These are phyloP conservation scores for Acmispon strigosus DNA, from an alignment of 306 rosid species.

Conservation along the genomic window DNA sequence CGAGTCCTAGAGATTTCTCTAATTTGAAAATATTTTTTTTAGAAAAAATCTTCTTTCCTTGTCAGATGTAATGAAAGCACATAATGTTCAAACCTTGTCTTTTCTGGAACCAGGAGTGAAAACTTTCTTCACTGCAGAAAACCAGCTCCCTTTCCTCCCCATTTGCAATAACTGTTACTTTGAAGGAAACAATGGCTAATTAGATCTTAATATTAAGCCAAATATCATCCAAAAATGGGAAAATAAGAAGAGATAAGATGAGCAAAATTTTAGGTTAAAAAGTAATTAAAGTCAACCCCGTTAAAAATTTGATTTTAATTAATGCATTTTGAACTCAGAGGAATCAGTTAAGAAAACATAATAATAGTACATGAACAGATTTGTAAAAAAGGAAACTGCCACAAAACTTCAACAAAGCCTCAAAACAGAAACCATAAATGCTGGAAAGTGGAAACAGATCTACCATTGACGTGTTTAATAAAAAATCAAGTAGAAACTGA, in stretches of 20 bases:
- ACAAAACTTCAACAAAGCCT: neutral
- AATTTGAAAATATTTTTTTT: neutral
- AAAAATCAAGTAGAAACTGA: neutral
- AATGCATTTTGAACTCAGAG: neutral
- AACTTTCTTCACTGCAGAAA: slow-evolving; percentile 73
- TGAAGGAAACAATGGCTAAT: neutral
- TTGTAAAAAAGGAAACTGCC: slow-evolving; percentile 13
- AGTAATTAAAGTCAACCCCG: slow-evolving; percentile 2
- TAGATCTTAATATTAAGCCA: neutral
- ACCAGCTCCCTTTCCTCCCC: slow-evolving; percentile 85
- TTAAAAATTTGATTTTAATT: neutral
- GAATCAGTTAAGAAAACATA: neutral
- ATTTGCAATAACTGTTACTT: slow-evolving; percentile 37
- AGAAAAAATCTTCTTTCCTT: neutral
- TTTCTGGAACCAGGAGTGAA: slow-evolving; percentile 51
- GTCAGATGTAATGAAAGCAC: no score
- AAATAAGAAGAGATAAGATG: neutral
- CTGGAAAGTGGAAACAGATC: slow-evolving; percentile 14
- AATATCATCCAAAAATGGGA: neutral
- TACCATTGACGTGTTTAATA: neutral
- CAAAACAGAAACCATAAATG: neutral
- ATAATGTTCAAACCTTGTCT: slow-evolving; percentile 46
- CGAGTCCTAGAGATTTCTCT: neutral
- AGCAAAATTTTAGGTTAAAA: no score
- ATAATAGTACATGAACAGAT: slow-evolving; percentile 5